These are phyloP conservation scores for Xylaria sp. DNA, from an alignment of 2,329 filamentous ascomycete genomes.

Conservation along the genomic window DNA sequence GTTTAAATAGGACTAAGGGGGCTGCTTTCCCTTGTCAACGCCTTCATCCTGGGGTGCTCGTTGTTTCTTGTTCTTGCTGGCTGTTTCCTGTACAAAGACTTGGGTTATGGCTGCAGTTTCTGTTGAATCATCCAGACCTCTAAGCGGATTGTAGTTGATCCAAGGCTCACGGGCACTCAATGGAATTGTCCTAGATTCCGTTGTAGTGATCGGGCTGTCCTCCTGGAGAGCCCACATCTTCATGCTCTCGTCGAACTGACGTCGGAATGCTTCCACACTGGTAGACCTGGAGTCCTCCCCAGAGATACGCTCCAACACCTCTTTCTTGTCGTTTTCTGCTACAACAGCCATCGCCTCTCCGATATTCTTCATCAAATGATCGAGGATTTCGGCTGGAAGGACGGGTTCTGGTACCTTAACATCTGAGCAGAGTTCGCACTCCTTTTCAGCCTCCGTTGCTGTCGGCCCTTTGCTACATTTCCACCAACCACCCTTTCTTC, in stretches of 20 bases:
- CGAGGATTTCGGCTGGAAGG: slow-evolving; percentile 5
- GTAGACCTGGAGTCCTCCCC: not conserved
- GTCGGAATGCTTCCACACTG: not conserved
- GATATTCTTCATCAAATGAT: slow-evolving; percentile 26
- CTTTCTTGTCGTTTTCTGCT: slow-evolving; percentile 27
- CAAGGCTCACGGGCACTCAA: slow-evolving; percentile 1
- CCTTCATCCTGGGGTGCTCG: not conserved
- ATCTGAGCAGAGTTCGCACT: slow-evolving; percentile 12
- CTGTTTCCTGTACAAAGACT: not conserved
- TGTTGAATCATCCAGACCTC: not conserved
- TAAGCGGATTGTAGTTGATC: slow-evolving; percentile 20
- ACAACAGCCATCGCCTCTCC: slow-evolving; percentile 29
- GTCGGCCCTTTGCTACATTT: slow-evolving; percentile 30
- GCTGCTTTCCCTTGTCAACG: not conserved
- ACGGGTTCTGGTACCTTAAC: not conserved
- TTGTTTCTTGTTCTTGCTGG: not conserved
- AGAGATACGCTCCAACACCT: not conserved
- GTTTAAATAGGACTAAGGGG: not conserved
- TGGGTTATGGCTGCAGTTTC: not conserved
- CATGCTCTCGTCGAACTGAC: not conserved
- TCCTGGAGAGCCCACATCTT: not conserved
- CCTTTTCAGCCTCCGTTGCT: slow-evolving; percentile 20
- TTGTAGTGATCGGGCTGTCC: not conserved
- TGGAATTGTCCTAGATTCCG: not conserved
- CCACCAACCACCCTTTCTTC: slow-evolving; percentile 35